Conservation (phyloP, 371 early-diverging fungal genomes). For the Umbelopsis sp. region DNA sequence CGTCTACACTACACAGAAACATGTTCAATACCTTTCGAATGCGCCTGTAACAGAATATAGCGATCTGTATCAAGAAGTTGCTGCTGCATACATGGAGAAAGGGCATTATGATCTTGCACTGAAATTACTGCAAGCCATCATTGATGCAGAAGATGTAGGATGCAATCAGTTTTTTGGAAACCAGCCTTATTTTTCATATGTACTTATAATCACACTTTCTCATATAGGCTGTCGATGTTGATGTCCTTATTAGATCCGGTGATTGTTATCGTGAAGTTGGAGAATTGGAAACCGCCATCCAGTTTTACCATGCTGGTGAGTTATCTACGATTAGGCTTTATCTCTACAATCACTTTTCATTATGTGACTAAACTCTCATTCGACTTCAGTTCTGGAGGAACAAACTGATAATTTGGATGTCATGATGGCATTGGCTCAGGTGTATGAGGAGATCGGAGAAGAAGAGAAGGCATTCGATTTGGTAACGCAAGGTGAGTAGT, state of each 20-base stretch:
- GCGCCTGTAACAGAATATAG: constrained; percentile 63
- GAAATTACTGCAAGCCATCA: constrained; percentile 61
- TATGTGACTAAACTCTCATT: background rate
- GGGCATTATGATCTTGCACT: constrained; percentile 70
- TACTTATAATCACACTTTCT: background rate
- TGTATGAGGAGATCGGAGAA: constrained; percentile 86
- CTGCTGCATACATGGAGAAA: constrained; percentile 77
- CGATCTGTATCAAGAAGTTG: constrained; percentile 83
- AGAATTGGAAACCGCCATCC: constrained; percentile 63
- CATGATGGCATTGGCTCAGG: constrained; percentile 76
- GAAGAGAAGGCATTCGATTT: constrained; percentile 71
- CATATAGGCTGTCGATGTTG: constrained; percentile 48
- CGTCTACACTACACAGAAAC: constrained; percentile 44
- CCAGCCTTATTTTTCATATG: background rate
- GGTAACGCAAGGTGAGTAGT: constrained; percentile 54
- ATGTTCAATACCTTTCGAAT: constrained; percentile 68
- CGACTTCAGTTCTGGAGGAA: constrained; percentile 43
- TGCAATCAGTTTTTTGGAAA: background rate
- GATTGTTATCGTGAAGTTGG: constrained; percentile 74
- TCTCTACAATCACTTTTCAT: too few species aligned
- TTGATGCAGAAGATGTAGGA: constrained; percentile 59
- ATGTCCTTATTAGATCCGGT: constrained; percentile 62
- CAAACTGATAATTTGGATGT: constrained; percentile 73
- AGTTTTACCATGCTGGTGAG: constrained; percentile 58
- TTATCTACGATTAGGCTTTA: background rate